phyloP scores from a whole-genome alignment of 2,329 filamentous ascomycete genomes.

The Teratosphaeria epicoccoides region DNA sequence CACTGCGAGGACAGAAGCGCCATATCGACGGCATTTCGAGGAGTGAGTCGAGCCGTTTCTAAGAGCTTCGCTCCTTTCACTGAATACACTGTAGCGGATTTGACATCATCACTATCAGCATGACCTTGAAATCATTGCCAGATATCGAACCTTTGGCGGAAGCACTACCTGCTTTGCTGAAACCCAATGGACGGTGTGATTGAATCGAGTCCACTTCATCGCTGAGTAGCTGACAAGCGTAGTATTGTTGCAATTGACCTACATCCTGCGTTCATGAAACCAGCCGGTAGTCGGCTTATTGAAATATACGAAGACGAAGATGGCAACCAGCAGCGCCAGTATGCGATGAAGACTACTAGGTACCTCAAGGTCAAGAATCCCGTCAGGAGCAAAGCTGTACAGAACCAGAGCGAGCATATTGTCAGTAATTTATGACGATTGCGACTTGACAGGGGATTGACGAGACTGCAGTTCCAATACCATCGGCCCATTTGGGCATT shows the following conservation, averaged over 20 bases:
- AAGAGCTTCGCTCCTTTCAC: too few relatives aligned
- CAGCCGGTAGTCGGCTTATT: conserved; percentile 31
- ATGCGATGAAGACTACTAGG: conserved; percentile 30
- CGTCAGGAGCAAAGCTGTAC: conserved; percentile 28
- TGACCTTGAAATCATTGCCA: conserved; percentile 40
- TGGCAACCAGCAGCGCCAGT: conserved; percentile 27
- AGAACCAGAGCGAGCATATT: conserved; percentile 15
- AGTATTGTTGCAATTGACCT: conserved; percentile 33
- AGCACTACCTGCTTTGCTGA: conserved; percentile 33
- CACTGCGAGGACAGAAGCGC: background rate
- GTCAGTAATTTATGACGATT: conserved; percentile 19
- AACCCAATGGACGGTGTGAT: conserved; percentile 22
- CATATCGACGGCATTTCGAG: background rate
- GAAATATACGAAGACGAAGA: conserved; percentile 30
- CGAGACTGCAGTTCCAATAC: conserved; percentile 27
- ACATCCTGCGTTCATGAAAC: conserved; percentile 42
- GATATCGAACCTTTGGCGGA: conserved; percentile 34
- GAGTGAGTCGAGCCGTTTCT: background rate
- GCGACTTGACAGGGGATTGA: background rate
- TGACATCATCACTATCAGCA: conserved; percentile 37
- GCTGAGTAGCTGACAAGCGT: conserved; percentile 7
- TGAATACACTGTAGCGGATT: conserved; percentile 24
- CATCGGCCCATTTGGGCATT: conserved; percentile 39
- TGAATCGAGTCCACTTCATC: background rate
- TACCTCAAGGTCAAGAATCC: conserved; percentile 35